These are phyloP conservation scores for Pterulicium gracile DNA, from an alignment of 1,284 basidiomycete genomes.

Conservation along the genomic window DNA sequence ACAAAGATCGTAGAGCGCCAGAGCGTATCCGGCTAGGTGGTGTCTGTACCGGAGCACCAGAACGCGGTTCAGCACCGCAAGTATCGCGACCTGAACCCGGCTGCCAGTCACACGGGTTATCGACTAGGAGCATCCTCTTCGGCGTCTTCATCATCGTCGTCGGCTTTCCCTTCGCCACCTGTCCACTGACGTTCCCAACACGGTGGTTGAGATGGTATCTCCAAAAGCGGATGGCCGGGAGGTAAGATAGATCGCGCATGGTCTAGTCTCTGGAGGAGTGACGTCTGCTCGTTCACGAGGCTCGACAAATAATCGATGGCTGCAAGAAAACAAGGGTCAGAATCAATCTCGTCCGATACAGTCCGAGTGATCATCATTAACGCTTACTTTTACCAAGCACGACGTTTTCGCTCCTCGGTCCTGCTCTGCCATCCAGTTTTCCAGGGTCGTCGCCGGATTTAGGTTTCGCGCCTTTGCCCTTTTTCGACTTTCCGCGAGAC, in stretches of 20 bases:
- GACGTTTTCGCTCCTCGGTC: slow-evolving; percentile 78
- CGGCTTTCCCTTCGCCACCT: slow-evolving; percentile 43
- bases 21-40: too few species aligned
- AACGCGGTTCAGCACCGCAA: too few species aligned
- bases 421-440: slow-evolving; percentile 68
- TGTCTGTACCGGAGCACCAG: too few species aligned
- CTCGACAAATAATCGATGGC: slow-evolving; percentile 77
- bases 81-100: too few species aligned
- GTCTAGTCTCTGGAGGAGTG: slow-evolving; percentile 46
- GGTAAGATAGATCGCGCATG: slow-evolving; percentile 46
- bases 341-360: slow-evolving; percentile 4
- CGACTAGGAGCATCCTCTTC: slow-evolving; percentile 21
- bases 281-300: slow-evolving; percentile 45
- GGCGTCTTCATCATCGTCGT: slow-evolving; percentile 35
- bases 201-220: slow-evolving; percentile 26
- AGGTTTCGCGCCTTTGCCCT: slow-evolving; percentile 32
- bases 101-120: too few species aligned
- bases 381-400: slow-evolving; percentile 72
- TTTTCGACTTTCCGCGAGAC: slow-evolving; percentile 20
- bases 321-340: slow-evolving; percentile 20
- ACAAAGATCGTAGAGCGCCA: too few species aligned
- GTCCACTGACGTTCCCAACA: slow-evolving; percentile 74
- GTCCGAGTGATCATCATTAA: slow-evolving; percentile 6
- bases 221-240: slow-evolving; percentile 42
- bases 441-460: slow-evolving; percentile 34